Evolutionary conservation across 345 rosid species (phyloP), one percentile per base, ranked within the genome.

Genomic region (Eucalyptus viminalis): DNA sequence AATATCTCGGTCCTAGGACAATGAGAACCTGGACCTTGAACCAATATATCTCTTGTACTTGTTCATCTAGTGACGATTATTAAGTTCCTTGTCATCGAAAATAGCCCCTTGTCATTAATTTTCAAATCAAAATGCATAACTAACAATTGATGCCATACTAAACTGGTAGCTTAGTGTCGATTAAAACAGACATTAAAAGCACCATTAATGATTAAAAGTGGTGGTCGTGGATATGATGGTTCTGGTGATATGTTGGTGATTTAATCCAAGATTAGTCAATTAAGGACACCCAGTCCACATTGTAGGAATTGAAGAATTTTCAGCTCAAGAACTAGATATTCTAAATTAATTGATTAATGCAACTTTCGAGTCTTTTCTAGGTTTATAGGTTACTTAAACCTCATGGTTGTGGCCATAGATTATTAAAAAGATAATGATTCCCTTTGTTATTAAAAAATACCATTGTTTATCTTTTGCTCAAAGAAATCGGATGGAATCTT

Each of bases 61-160:
- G 34, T 65, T 65, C 37, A 65, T 65, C 37, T n/a, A 7, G 37
- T 65, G 37, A 65, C 76, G 1, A 65, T 65, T 65, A 65, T 4
- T 7, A 65, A 65, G 37, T n/a, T 65, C 76, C 76, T 65, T 1
- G 17, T 65, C 5, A 0, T n/a, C 37, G 16, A 29, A 14, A 65
- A 14, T n/a, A n/a, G 19, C 10, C 37, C 1, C 5, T 7, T 3
- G 1, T 29, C 5, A 65, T n/a, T 1, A 65, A n/a, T 65, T 65
- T 2, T n/a, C 72, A 14, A 14, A 65, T 2, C 6, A 29, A 65
- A n/a, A 65, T 65, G 9, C 37, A n/a, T 14, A 65, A 16, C 0
- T 27, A 60, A 60, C 34, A 60, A 60, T 29, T 60, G 4, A 60
- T 0, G 2, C 1, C 4, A 27, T 1, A 3, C 0, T 27, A 1